Percentiles rank a stretch among this genome's conserved stretches.
These are phyloP conservation scores for Parietichytrium sp. DNA, from an alignment of 108 stramenopile genomes.

Conservation along the genomic window DNA sequence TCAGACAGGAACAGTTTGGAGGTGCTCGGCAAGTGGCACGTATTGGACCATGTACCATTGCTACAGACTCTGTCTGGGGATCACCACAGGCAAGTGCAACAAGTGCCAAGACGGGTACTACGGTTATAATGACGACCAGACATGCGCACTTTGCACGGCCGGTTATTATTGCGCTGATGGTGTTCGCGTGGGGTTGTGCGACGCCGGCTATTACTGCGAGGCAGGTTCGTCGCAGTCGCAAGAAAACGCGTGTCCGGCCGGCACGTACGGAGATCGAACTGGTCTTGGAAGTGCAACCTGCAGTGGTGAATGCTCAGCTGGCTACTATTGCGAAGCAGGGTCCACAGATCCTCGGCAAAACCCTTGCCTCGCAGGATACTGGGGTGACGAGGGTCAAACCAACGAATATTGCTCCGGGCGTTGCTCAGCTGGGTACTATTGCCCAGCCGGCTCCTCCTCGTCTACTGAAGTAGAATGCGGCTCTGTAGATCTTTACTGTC, in stretches of 20 bases:
- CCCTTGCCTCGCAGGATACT: not conserved
- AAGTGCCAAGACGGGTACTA: conserved; percentile 29
- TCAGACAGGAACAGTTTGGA: not conserved
- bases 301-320: not conserved
- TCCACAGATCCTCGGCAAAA: not conserved
- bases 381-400: conserved; percentile 6
- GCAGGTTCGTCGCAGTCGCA: not conserved
- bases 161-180: not conserved
- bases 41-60: conserved; percentile 35
- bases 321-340: conserved; percentile 1
- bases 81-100: conserved; percentile 2
- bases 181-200: not conserved
- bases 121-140: not conserved
- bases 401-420: conserved; percentile 30
- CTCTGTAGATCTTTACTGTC: not conserved
- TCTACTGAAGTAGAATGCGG: not conserved
- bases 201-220: conserved; percentile 23
- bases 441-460: not conserved
- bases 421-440: conserved; percentile 40
- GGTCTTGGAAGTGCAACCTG: conserved; percentile 16
- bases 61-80: conserved; percentile 21
- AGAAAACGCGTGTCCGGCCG: conserved; percentile 27
- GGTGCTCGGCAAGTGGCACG: not conserved
- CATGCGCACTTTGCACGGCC: conserved; percentile 13
- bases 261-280: conserved; percentile 21